Base-by-base conservation (phyloP, 768 basidiomycete genomes). In the Scleroderma bovista region DNA sequence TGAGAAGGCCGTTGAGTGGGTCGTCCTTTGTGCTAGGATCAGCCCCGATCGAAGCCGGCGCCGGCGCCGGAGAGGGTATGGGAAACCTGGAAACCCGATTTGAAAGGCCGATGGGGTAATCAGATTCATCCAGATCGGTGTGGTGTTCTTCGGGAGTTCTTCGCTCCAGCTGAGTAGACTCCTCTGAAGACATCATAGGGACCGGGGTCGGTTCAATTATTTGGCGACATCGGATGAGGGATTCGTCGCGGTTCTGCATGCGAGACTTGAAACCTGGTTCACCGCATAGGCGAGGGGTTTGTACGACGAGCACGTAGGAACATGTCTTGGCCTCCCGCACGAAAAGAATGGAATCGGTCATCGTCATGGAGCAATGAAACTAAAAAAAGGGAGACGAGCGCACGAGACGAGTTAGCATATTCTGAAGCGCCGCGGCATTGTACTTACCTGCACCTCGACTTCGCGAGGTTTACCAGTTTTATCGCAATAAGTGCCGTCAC, bases 331-430 rank as follows among this genome's bases (percentile, higher is more conserved):
- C 78, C 74, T 96, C 93, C 65, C 94, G 93, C 62, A 97, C 84
- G 62, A 93, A 86, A 47, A 89, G 77, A 58, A 97, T 90, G 32
- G 80, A 81, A 71, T 97, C 93, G 37, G 88, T 81, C 74, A 88
- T 91, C 47, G 88, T 87, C 89, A 92, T 91, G 54, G 91, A 91
- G 68, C 93, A 97, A 69, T 97, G 93, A 65, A 93, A 94, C 89
- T 94, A 64, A 52, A 36, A n/a, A 32, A 39, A 49, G 41, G 22
- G 5, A 42, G 41, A 11, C n/a, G 31, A 19, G 17, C 17, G 17
- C 17, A 33, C 44, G 17, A 16, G 29, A 17, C 19, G 20, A 34
- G 17, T 17, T 19, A 20, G 11, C 33, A 20, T 45, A 31, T 12
- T 17, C 31, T 31, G 44, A 8, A 45, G 24, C 41, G n/a, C 19